These are phyloP conservation scores for Fistulina hepatica DNA, from an alignment of 1,284 basidiomycete species.

Conservation along the genomic window DNA sequence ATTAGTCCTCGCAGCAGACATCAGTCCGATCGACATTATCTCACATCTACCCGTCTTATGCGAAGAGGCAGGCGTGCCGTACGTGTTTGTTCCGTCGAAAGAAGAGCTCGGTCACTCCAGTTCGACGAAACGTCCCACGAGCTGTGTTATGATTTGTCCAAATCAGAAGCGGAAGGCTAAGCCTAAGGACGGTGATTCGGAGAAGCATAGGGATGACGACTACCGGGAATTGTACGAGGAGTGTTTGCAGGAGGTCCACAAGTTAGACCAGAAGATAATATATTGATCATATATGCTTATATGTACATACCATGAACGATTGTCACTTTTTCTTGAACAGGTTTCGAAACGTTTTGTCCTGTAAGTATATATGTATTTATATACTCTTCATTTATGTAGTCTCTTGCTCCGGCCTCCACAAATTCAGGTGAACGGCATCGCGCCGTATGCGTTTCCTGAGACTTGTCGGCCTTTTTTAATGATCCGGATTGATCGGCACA, in stretches of 20 bases:
- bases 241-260: conserved; percentile 76
- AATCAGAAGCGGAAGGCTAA: conserved; percentile 63
- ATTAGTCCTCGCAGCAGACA: conserved; percentile 91
- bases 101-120: conserved; percentile 94
- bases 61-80: conserved; percentile 92
- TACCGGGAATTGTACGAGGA: conserved; percentile 80
- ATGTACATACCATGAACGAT: too few species aligned
- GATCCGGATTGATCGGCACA: too few species aligned
- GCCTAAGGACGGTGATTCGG: conserved; percentile 49
- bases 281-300: too few species aligned
- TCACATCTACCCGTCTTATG: conserved; percentile 92
- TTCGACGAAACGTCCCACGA: conserved; percentile 95
- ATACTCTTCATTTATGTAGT: too few species aligned
- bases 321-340: too few species aligned
- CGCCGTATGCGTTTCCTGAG: too few species aligned
- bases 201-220: conserved; percentile 60
- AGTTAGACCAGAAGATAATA: conserved; percentile 62
- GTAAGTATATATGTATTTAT: too few species aligned
- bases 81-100: conserved; percentile 80
- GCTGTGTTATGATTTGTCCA: conserved; percentile 91
- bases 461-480: too few species aligned
- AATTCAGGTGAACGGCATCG: too few species aligned
- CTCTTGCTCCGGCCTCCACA: too few species aligned
- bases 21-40: conserved; percentile 96
- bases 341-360: too few species aligned